Evolutionary conservation across 345 rosid species (phyloP).

Genomic region (Salix koriyanagi): DNA sequence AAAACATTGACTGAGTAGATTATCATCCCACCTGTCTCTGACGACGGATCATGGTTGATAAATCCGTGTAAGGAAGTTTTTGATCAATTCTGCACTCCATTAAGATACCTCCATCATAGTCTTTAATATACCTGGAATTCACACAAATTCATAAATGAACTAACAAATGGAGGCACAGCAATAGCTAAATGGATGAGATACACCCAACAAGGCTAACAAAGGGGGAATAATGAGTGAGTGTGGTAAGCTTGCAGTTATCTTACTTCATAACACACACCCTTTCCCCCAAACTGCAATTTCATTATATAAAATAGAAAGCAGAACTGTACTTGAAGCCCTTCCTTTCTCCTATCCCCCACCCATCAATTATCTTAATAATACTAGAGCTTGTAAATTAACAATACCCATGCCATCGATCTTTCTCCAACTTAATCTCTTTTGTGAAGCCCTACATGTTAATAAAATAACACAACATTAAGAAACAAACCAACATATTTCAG

Average conservation of each 20-base stretch:
- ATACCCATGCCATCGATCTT: conserved; percentile 98
- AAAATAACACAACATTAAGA: background rate
- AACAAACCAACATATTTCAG: background rate
- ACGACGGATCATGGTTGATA: conserved; percentile 85
- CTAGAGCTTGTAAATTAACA: conserved; percentile 19
- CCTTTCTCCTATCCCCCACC: background rate
- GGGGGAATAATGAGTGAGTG: background rate
- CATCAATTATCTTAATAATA: background rate
- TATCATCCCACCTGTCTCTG: conserved; percentile 67
- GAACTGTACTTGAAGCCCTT: background rate
- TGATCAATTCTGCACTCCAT: conserved; percentile 99
- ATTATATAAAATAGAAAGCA: background rate
- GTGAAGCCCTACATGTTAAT: conserved; percentile 74
- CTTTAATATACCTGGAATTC: conserved; percentile 72
- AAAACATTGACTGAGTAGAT: background rate
- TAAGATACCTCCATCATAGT: conserved; percentile 96
- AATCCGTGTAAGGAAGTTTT: conserved; percentile 90
- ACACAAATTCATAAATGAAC: background rate
- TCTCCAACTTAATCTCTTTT: conserved; percentile 95
- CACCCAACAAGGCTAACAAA: background rate
- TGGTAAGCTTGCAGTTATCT: background rate
- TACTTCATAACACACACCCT: background rate
- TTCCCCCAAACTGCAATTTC: background rate
- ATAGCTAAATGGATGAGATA: background rate
- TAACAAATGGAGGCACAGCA: background rate